Conservation (phyloP, 139 green algal genomes). For the Monoraphidium neglectum region DNA sequence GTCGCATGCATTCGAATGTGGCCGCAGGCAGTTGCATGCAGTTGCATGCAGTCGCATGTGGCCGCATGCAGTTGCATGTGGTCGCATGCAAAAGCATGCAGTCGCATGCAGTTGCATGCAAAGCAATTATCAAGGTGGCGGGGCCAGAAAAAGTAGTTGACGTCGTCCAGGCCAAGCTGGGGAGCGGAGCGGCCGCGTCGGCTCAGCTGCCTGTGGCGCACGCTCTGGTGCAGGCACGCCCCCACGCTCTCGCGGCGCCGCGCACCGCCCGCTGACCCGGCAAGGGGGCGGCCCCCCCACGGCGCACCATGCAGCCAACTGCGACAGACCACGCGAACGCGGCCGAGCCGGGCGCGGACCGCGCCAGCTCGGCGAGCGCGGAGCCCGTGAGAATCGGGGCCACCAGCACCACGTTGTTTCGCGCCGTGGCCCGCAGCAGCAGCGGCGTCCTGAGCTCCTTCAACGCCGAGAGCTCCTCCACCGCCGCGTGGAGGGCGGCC, state of each 20-base stretch:
- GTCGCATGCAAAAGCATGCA: neutral
- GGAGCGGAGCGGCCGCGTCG: no score
- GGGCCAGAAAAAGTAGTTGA: no score
- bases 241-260: no score
- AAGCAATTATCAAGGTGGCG: no score
- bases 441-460: conserved; percentile 25
- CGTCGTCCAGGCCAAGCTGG: no score
- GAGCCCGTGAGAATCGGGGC: conserved; percentile 14
- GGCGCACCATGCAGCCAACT: conserved; percentile 17
- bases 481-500: neutral
- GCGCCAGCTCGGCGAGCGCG: conserved; percentile 9
- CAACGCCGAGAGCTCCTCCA: neutral
- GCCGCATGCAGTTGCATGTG: neutral
- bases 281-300: neutral
- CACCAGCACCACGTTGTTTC: conserved; percentile 2
- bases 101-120: neutral
- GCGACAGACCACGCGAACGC: conserved; percentile 18
- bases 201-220: no score
- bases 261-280: neutral
- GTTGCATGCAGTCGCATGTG: neutral
- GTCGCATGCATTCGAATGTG: neutral
- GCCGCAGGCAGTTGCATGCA: neutral
- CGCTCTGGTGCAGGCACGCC: no score
- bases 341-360: neutral
- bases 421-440: conserved; percentile 19